A percentile compares a stretch with the other conserved stretches of the same genome.
Evolutionary conservation across 441 rosid species (phyloP).

Genomic region (Breynia disticha): DNA sequence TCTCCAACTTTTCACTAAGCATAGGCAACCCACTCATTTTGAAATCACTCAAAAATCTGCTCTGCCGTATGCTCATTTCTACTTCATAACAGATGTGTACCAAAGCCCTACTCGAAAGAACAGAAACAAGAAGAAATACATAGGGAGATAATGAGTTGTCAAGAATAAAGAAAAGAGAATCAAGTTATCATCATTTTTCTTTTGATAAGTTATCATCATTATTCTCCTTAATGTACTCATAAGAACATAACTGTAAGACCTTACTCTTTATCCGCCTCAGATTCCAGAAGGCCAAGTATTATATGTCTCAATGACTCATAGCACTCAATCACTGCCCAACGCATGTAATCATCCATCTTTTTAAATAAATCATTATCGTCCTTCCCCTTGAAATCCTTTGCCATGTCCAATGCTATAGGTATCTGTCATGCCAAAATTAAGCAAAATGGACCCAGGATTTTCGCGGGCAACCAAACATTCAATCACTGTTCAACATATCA

Average conservation of each 20-base stretch:
- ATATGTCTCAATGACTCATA: constrained; percentile 68
- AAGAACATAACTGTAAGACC: constrained; percentile 5
- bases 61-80: constrained; percentile 36
- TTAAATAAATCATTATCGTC: constrained; percentile 65
- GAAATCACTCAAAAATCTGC: constrained; percentile 50
- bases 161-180: neutral
- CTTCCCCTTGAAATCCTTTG: constrained; percentile 80
- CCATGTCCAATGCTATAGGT: constrained; percentile 97
- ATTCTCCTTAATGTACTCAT: neutral
- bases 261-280: constrained; percentile 62
- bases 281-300: constrained; percentile 55
- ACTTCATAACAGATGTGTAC: constrained; percentile 43
- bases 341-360: constrained; percentile 88
- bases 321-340: constrained; percentile 69
- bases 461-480: constrained; percentile 6
- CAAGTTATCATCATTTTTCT: neutral
- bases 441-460: constrained; percentile 8
- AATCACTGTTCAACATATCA: neutral
- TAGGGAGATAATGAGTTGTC: neutral
- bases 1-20: constrained; percentile 75
- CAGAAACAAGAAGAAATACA: constrained; percentile 6
- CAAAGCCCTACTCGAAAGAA: constrained; percentile 39
- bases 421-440: constrained; percentile 43
- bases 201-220: neutral
- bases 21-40: constrained; percentile 66